These are phyloP conservation scores for Sphenostylis stenocarpa DNA, from an alignment of 306 rosid species.

Conservation along the genomic window DNA sequence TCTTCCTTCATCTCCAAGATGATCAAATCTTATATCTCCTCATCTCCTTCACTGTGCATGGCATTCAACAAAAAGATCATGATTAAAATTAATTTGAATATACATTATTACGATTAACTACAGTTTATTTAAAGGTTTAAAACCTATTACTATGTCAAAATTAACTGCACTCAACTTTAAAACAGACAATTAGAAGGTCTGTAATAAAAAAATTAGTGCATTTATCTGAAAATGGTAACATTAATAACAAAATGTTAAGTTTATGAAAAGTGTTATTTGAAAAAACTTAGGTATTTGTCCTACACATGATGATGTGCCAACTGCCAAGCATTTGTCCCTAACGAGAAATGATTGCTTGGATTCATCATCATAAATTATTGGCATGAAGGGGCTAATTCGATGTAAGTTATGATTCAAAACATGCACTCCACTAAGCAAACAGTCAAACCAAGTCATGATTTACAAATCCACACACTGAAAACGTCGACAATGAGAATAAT, in stretches of 20 bases:
- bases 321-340: not conserved
- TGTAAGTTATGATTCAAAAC: constrained; percentile 20
- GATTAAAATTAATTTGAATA: not conserved
- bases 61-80: not conserved
- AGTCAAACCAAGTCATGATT: constrained; percentile 34
- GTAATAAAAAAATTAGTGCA: not conserved
- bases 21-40: too few species aligned
- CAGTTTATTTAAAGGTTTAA: not conserved
- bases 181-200: not conserved
- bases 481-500: constrained; percentile 22
- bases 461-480: constrained; percentile 30
- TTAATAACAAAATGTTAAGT: not conserved
- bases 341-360: not conserved
- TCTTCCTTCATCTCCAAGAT: too few species aligned
- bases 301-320: constrained; percentile 8
- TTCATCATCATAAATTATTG: constrained; percentile 5
- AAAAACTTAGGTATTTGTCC: not conserved
- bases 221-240: not conserved
- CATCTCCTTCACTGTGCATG: too few species aligned
- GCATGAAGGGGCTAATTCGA: not conserved
- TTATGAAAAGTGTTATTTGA: not conserved
- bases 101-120: not conserved
- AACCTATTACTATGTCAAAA: not conserved
- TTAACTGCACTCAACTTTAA: not conserved
- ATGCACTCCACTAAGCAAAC: constrained; percentile 24